Conservation (phyloP, 352 stramenopile species). For the Pseudoperonospora humuli region DNA sequence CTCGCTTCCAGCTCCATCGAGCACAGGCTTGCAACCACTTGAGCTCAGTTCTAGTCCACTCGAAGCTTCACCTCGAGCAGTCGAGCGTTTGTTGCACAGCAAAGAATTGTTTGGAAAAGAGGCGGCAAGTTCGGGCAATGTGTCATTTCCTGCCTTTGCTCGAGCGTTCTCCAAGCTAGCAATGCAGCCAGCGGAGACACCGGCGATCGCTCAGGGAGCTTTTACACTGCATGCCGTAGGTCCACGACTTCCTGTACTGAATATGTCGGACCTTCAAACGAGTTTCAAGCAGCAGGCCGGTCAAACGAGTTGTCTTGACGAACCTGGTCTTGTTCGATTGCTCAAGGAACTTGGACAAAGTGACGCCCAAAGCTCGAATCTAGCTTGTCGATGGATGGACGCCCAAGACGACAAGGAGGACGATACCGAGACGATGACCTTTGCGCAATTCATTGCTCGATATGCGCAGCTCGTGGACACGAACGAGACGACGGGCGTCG, state of each 20-base stretch:
- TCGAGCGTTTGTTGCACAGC: constrained; percentile 32
- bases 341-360: constrained; percentile 32
- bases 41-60: not conserved
- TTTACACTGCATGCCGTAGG: constrained; percentile 19
- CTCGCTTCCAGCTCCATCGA: no score
- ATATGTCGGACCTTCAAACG: constrained; percentile 29
- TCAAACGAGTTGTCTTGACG: constrained; percentile 26
- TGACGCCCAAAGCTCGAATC: not conserved
- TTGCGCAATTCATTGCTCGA: no score
- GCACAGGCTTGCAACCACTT: no score
- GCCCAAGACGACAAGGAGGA: no score
- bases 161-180: constrained; percentile 50
- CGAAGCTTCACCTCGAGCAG: constrained; percentile 21
- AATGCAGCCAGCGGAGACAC: constrained; percentile 29
- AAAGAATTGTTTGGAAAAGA: constrained; percentile 20
- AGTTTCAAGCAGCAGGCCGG: constrained; percentile 34
- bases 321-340: constrained; percentile 24
- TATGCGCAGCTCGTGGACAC: no score
- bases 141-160: constrained; percentile 54
- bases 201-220: constrained; percentile 12
- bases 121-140: constrained; percentile 13
- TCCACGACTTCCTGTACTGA: constrained; percentile 27
- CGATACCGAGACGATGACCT: no score
- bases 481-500: no score
- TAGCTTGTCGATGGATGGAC: no score